Evolutionary conservation across 352 stramenopile genomes (phyloP).

Genomic region (Globisporangium spinosum): DNA sequence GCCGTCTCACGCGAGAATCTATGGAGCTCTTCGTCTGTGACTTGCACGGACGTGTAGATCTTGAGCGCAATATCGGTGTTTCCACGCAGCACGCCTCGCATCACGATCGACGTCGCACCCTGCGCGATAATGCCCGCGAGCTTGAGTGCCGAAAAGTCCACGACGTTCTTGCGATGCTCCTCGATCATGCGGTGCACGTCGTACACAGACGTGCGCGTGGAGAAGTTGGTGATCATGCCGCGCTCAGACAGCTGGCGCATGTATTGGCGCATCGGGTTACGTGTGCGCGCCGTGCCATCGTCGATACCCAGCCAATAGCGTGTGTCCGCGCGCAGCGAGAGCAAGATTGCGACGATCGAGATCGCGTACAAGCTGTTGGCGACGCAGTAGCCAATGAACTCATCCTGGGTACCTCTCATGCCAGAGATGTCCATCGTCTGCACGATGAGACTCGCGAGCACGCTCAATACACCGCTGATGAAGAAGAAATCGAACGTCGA

Average conservation of each 20-base stretch:
- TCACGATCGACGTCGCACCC: slow-evolving; percentile 79
- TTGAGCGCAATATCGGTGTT: slow-evolving; percentile 73
- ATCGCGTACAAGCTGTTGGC: slow-evolving; percentile 53
- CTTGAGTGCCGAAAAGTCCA: slow-evolving; percentile 71
- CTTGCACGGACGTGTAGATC: slow-evolving; percentile 82
- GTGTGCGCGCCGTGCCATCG: slow-evolving; percentile 39
- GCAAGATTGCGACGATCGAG: slow-evolving; percentile 62
- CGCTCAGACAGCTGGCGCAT: slow-evolving; percentile 72
- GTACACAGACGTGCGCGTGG: slow-evolving; percentile 84
- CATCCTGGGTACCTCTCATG: slow-evolving; percentile 20
- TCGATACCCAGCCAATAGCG: slow-evolving; percentile 83
- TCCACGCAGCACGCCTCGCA: slow-evolving; percentile 58
- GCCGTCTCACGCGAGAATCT: slow-evolving; percentile 80
- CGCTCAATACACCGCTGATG: slow-evolving; percentile 45
- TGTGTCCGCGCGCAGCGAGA: slow-evolving; percentile 78
- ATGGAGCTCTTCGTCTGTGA: slow-evolving; percentile 79
- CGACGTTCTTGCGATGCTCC: slow-evolving; percentile 74
- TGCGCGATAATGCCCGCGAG: slow-evolving; percentile 80
- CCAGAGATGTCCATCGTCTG: slow-evolving; percentile 42
- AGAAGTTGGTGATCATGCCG: slow-evolving; percentile 87
- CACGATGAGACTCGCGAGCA: slow-evolving; percentile 41
- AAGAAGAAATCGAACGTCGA: slow-evolving; percentile 87
- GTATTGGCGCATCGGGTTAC: slow-evolving; percentile 68
- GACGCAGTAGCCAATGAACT: slow-evolving; percentile 48
- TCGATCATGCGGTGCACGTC: slow-evolving; percentile 89